Percentiles rank a stretch among this genome's conserved stretches.
Evolutionary conservation across 2,329 filamentous ascomycete genomes (phyloP).

Genomic region (Cryphonectria radicalis): DNA sequence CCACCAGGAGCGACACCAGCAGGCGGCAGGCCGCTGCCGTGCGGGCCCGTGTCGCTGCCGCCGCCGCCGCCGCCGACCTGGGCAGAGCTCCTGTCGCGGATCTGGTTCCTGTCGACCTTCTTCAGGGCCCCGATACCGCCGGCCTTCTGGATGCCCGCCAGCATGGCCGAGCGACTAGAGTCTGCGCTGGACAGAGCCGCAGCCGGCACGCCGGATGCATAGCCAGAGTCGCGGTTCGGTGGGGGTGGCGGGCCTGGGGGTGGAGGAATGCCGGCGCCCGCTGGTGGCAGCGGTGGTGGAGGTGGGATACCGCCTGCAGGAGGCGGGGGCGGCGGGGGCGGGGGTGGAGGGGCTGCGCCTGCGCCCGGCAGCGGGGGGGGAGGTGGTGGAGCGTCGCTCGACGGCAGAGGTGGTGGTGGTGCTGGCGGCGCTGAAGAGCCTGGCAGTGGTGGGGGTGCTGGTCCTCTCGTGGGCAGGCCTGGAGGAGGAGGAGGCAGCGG

Average conservation of each 20-base stretch:
- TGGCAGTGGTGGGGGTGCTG: slow-evolving; percentile 41
- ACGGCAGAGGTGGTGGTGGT: slow-evolving; percentile 43
- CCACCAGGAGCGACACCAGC: slow-evolving; percentile 58
- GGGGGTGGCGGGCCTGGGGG: slow-evolving; percentile 57
- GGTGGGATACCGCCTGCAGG: slow-evolving; percentile 42
- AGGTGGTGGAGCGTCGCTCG: slow-evolving; percentile 42
- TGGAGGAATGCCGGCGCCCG: slow-evolving; percentile 37
- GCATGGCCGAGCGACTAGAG: slow-evolving; percentile 60
- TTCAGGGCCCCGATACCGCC: slow-evolving; percentile 71
- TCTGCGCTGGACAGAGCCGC: slow-evolving; percentile 48
- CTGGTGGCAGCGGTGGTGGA: slow-evolving; percentile 46
- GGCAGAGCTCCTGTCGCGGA: slow-evolving; percentile 72
- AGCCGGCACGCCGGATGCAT: slow-evolving; percentile 58
- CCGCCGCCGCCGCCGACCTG: slow-evolving; percentile 50
- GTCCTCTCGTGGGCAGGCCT: slow-evolving; percentile 43
- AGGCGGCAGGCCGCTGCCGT: slow-evolving; percentile 56
- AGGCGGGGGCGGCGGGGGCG: slow-evolving; percentile 50
- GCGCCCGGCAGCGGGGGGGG: slow-evolving; percentile 44
- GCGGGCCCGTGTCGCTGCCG: slow-evolving; percentile 51
- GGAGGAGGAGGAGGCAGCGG: slow-evolving; percentile 53
- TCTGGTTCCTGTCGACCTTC: slow-evolving; percentile 73
- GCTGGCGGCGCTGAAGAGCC: slow-evolving; percentile 39
- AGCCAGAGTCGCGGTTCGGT: slow-evolving; percentile 62
- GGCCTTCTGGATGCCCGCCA: slow-evolving; percentile 73
- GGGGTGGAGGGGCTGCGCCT: slow-evolving; percentile 49